Conservation (phyloP, 148 eudicot genomes). For the Gaultheria prostrata region DNA sequence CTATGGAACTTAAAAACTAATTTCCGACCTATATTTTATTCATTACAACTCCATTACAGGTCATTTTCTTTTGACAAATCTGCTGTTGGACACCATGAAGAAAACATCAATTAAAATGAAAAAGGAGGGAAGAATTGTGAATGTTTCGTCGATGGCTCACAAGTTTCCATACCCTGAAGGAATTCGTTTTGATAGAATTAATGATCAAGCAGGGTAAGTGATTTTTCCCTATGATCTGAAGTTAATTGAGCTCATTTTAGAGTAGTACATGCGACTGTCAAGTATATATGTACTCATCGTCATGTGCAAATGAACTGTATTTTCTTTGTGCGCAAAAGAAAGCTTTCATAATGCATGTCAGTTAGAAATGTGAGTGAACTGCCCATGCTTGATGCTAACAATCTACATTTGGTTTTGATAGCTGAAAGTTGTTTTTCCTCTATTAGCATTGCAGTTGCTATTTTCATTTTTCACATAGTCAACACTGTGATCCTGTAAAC, state of each 20-base stretch:
- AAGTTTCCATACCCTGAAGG: conserved; percentile 59
- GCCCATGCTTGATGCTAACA: background rate
- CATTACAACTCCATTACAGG: conserved; percentile 31
- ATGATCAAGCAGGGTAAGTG: conserved; percentile 52
- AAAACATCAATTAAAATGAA: conserved; percentile 40
- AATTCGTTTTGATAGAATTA: conserved; percentile 59
- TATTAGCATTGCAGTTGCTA: background rate
- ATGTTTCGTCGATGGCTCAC: conserved; percentile 58
- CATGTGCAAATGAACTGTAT: background rate
- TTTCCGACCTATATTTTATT: background rate
- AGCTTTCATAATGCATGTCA: background rate
- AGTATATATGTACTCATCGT: background rate
- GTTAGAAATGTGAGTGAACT: background rate
- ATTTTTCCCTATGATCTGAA: background rate
- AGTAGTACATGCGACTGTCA: background rate
- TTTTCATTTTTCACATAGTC: background rate
- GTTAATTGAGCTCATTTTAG: background rate
- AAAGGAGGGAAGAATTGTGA: conserved; percentile 68
- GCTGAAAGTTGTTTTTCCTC: background rate
- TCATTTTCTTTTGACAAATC: conserved; percentile 61
- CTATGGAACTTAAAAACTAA: background rate
- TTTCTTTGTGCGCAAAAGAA: background rate
- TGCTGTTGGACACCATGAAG: conserved; percentile 65
- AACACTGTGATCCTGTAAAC: background rate
- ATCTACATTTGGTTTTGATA: background rate